phyloP scores from a whole-genome alignment of 768 basidiomycete species.

The Scleroderma citrinum region DNA sequence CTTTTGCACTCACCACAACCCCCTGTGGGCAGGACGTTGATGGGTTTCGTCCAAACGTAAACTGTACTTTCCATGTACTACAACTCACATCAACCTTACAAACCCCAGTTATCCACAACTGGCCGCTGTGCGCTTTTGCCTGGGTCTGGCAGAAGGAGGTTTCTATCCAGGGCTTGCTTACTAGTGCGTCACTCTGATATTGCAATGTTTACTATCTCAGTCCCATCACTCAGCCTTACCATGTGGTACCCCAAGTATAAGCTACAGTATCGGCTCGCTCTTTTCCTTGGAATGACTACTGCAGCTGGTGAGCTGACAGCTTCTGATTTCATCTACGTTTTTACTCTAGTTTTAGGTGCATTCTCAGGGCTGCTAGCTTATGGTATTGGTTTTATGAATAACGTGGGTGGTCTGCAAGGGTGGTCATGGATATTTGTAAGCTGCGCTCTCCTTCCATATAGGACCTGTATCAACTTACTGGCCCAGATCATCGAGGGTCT shows the following conservation, averaged over 20 bases:
- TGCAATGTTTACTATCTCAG: background rate
- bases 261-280: constrained; percentile 48
- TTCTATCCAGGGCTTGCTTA: constrained; percentile 65
- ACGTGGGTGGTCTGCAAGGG: constrained; percentile 37
- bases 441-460: background rate
- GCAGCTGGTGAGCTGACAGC: constrained; percentile 34
- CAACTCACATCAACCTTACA: background rate
- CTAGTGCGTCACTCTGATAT: constrained; percentile 37
- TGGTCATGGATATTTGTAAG: constrained; percentile 61
- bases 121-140: constrained; percentile 45
- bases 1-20: constrained; percentile 44
- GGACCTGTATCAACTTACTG: background rate
- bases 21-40: no score
- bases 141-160: constrained; percentile 61
- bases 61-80: constrained; percentile 1
- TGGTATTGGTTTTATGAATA: constrained; percentile 47
- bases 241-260: constrained; percentile 58
- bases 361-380: constrained; percentile 52
- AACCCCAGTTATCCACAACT: constrained; percentile 48
- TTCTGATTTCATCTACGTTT: no score
- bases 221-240: constrained; percentile 34
- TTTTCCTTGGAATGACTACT: constrained; percentile 58
- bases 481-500: background rate
- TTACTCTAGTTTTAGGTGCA: constrained; percentile 23
- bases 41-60: constrained; percentile 43